Base-by-base conservation (phyloP, 176 grass and related monocot genomes). In the Oryza glumipatula region DNA sequence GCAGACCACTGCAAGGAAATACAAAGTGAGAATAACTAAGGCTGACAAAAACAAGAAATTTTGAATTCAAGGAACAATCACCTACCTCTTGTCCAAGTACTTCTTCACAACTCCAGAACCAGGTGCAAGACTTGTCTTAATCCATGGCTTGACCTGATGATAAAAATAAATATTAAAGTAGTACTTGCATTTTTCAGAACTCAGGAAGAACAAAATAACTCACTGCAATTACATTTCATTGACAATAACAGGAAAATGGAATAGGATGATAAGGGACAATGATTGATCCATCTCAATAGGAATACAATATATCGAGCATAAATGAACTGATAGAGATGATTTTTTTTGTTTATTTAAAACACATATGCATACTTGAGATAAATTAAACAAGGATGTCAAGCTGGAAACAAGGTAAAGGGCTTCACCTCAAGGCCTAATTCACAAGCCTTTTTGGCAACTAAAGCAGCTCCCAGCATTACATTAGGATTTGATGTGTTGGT, bases 401-500 rank as follows among this genome's bases (percentile, higher is more conserved):
- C 64, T 60, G 51, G 12, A 70, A 47, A 80, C 19, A 65, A 24
- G 52, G 45, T 72, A 5, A 4, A 84, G 88, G 69, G 76, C 26
- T 54, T 0, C 85, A 99, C 96, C 96, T 99, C 93, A 38, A 99
- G 91, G 65, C 94, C 96, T 17, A 99, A 89, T 46, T 99, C 96
- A 67, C 96, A 99, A 72, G 96, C 96, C 64, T 99, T 99, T 78
- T 99, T 99, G 21, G 96, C 96, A 74, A 96, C 96, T 88, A 99
- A 84, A 79, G 93, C 96, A 91, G 96, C 87, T 81, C 93, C 96
- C 24, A 99, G 88, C 96, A 99, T 99, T 11, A 99, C 96, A 89
- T 91, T 99, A 66, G 96, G 96, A 82, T 99, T 99, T 89, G 96
- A 99, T 65, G 96, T 99, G 81, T 99, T 99, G 4, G 96, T 99